Conservation (phyloP, 2,329 filamentous ascomycete species). For the Colletotrichum tanaceti region DNA sequence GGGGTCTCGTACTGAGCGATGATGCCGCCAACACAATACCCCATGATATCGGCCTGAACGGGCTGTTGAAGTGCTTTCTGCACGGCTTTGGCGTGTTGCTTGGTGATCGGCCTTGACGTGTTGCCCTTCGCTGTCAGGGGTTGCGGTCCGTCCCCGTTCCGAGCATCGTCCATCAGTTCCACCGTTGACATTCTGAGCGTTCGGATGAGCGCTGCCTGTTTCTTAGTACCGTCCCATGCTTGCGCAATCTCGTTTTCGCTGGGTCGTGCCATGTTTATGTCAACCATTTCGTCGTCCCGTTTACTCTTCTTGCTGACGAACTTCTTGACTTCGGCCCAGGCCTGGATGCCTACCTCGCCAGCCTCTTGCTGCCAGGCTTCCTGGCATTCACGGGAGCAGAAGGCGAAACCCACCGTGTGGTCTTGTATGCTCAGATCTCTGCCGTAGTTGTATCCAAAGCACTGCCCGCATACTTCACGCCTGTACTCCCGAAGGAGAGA, state of each 20-base stretch:
- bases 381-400: constrained; percentile 27
- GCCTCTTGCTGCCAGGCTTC: constrained; percentile 17
- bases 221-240: constrained; percentile 16
- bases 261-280: constrained; percentile 8
- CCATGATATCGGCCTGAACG: constrained; percentile 24
- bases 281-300: constrained; percentile 26
- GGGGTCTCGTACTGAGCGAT: constrained; percentile 19
- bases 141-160: neutral
- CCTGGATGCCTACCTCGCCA: constrained; percentile 28
- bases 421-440: constrained; percentile 25
- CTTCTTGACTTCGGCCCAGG: constrained; percentile 31
- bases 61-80: constrained; percentile 31
- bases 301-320: constrained; percentile 30
- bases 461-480: constrained; percentile 36
- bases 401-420: constrained; percentile 29
- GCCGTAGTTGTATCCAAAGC: constrained; percentile 34
- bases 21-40: constrained; percentile 32
- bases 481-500: constrained; percentile 32
- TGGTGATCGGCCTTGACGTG: constrained; percentile 8
- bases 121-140: neutral
- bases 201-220: constrained; percentile 29
- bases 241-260: constrained; percentile 11
- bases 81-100: constrained; percentile 27
- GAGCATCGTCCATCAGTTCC: neutral
- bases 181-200: constrained; percentile 17